Conservation (phyloP, 1,139 yeast species). For the Nakaseomyces nivariensis region DNA sequence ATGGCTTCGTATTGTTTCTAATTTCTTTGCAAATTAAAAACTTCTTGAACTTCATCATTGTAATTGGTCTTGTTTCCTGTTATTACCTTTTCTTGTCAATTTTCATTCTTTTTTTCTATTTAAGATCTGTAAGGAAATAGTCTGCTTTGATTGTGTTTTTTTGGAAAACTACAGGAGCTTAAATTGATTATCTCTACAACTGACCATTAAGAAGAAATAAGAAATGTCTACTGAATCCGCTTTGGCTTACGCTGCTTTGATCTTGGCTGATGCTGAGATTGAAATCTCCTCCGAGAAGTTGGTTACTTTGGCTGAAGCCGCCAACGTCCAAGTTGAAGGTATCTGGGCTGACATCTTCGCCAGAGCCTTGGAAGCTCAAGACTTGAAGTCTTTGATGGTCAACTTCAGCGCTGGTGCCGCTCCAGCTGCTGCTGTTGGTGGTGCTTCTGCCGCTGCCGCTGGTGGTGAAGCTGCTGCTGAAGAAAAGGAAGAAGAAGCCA, state of each 20-base stretch:
- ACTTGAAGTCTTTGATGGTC: conserved; percentile 67
- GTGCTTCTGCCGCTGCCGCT: conserved; percentile 47
- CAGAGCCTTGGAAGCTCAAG: conserved; percentile 71
- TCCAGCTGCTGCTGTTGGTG: conserved; percentile 51
- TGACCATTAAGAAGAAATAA: conserved; percentile 16
- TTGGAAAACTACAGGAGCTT: conserved; percentile 30
- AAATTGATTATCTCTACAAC: conserved; percentile 45
- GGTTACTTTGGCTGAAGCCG: conserved; percentile 57
- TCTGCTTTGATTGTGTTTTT: conserved; percentile 39
- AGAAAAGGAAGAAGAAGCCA: conserved; percentile 46
- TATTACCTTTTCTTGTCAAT: neutral
- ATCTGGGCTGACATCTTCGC: conserved; percentile 80
- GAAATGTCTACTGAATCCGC: conserved; percentile 75
- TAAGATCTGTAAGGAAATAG: conserved; percentile 41
- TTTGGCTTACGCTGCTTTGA: conserved; percentile 80
- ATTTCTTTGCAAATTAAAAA: neutral
- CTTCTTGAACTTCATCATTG: neutral
- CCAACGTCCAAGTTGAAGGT: conserved; percentile 56
- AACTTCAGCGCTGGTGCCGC: conserved; percentile 70
- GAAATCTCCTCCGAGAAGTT: conserved; percentile 74
- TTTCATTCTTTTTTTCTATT: neutral
- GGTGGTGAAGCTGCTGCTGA: conserved; percentile 49
- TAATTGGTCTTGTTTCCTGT: neutral
- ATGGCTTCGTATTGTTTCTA: neutral
- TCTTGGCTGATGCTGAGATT: conserved; percentile 76